Conservation (phyloP, 2,329 filamentous ascomycete genomes). For the Septoria linicola region DNA sequence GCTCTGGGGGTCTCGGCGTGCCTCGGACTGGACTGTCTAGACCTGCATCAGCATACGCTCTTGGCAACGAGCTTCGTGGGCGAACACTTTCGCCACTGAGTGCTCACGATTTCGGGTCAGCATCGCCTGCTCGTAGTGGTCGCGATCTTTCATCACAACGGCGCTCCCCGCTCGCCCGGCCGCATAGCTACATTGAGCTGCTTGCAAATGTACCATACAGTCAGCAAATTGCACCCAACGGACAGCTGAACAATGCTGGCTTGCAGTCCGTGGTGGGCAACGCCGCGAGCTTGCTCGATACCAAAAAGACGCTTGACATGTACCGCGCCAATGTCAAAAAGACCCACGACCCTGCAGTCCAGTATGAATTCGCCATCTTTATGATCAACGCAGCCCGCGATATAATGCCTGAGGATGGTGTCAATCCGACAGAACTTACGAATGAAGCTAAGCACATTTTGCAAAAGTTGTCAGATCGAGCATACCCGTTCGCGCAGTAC, state of each 20-base stretch:
- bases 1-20: conserved; percentile 33
- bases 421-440: conserved; percentile 62
- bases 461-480: conserved; percentile 78
- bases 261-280: conserved; percentile 77
- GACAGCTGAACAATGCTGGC: conserved; percentile 74
- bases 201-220: conserved; percentile 69
- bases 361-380: conserved; percentile 96
- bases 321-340: conserved; percentile 97
- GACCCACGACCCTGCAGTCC: conserved; percentile 82
- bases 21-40: conserved; percentile 50
- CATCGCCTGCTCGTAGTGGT: conserved; percentile 45
- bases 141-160: conserved; percentile 54
- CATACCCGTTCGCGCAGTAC: conserved; percentile 96
- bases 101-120: conserved; percentile 35
- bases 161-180: conserved; percentile 58
- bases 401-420: conserved; percentile 49
- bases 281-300: conserved; percentile 86
- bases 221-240: conserved; percentile 67
- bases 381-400: conserved; percentile 87
- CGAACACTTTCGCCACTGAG: conserved; percentile 58
- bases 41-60: conserved; percentile 74
- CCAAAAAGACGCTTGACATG: conserved; percentile 95
- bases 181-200: conserved; percentile 61
- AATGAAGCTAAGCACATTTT: conserved; percentile 87
- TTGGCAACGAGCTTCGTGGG: conserved; percentile 68